A percentile compares a stretch with the other conserved stretches of the same genome.
Conservation (phyloP, 495 filamentous ascomycete genomes). For the Podospora anserina region DNA sequence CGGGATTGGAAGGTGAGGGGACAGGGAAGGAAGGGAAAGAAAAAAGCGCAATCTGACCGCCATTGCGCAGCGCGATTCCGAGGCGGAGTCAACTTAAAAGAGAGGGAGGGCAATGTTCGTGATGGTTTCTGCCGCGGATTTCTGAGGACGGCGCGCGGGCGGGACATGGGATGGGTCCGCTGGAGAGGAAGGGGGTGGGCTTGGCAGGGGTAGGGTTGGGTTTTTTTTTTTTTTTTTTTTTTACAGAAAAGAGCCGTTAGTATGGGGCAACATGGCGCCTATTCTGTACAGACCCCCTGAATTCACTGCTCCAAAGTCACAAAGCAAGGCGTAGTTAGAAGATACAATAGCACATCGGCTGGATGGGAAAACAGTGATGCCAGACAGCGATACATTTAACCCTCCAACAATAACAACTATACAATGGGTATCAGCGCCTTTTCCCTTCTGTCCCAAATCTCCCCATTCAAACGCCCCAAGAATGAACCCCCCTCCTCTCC, state of each 20-base stretch:
- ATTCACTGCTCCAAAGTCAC: too few species aligned
- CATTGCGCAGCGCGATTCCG: constrained; percentile 15
- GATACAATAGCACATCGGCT: too few species aligned
- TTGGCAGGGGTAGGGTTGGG: not conserved
- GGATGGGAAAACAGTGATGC: not conserved
- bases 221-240: too few species aligned
- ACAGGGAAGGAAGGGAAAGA: not conserved
- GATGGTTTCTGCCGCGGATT: constrained; percentile 49
- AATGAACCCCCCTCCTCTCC: not conserved
- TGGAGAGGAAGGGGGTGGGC: not conserved
- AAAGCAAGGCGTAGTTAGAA: too few species aligned
- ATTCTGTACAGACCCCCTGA: too few species aligned
- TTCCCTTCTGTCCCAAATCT: not conserved
- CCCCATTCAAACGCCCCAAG: not conserved
- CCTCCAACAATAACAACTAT: not conserved
- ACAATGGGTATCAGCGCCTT: not conserved
- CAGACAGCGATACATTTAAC: not conserved
- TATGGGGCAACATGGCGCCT: too few species aligned
- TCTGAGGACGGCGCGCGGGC: constrained; percentile 34
- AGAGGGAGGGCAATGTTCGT: constrained; percentile 33
- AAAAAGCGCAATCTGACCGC: constrained; percentile 7
- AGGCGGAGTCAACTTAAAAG: constrained; percentile 11
- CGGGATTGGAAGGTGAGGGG: not conserved
- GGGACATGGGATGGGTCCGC: not conserved
- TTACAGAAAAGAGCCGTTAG: too few species aligned